Percentiles rank a stretch among this genome's conserved stretches.
Conservation (phyloP, 768 basidiomycete genomes). For the Termitomyces heimii region DNA sequence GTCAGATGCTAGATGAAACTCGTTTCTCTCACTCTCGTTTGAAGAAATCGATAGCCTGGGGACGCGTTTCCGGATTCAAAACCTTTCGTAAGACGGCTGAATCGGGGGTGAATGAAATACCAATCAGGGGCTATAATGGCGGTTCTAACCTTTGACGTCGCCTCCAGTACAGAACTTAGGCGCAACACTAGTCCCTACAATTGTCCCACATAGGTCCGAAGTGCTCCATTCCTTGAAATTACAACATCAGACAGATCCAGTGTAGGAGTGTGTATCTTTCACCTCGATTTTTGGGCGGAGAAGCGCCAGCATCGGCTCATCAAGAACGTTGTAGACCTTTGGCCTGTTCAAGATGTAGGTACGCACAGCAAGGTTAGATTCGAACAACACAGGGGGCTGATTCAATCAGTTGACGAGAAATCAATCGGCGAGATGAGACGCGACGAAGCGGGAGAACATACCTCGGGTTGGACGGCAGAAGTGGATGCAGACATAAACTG, state of each 20-base stretch:
- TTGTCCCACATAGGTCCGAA: constrained; percentile 63
- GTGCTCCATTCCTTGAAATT: constrained; percentile 62
- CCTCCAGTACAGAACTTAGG: constrained; percentile 93
- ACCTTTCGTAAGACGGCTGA: constrained; percentile 55
- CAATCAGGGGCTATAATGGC: background rate
- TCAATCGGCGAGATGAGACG: constrained; percentile 6
- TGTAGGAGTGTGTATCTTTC: constrained; percentile 12
- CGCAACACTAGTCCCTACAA: constrained; percentile 67
- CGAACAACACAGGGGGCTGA: constrained; percentile 58
- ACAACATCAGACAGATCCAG: constrained; percentile 6
- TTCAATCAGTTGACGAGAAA: constrained; percentile 10
- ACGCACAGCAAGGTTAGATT: constrained; percentile 57
- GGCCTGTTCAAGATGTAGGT: constrained; percentile 79
- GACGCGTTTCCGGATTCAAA: constrained; percentile 42
- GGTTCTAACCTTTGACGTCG: constrained; percentile 76
- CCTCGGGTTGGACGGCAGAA: constrained; percentile 26
- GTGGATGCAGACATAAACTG: constrained; percentile 41
- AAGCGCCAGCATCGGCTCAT: constrained; percentile 67
- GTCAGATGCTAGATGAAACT: constrained; percentile 12
- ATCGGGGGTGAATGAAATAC: background rate
- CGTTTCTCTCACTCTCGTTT: constrained; percentile 73
- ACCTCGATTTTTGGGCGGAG: constrained; percentile 77
- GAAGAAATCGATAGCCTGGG: constrained; percentile 81
- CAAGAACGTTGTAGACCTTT: constrained; percentile 75
- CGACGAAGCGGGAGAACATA: constrained; percentile 17